phyloP scores from a whole-genome alignment of 306 rosid species.

The Ammopiptanthus mongolicus region DNA sequence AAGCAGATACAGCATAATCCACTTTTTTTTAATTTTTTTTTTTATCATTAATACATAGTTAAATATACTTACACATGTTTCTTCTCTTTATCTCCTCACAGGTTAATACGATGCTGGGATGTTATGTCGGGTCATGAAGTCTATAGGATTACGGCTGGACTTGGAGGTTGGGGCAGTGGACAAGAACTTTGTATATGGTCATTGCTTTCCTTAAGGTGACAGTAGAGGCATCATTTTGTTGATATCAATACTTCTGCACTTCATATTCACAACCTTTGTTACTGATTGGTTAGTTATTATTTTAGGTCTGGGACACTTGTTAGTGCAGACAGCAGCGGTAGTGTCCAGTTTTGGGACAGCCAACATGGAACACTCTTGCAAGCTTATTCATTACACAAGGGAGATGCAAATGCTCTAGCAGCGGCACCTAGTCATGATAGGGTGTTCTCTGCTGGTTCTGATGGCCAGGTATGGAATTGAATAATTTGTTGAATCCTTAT shows the following conservation, averaged over 20 bases:
- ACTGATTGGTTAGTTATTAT: slow-evolving; percentile 19
- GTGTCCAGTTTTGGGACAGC: slow-evolving; percentile 94
- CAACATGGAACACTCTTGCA: slow-evolving; percentile 77
- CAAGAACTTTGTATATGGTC: slow-evolving; percentile 85
- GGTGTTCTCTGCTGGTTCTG: slow-evolving; percentile 92
- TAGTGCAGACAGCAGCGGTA: slow-evolving; percentile 97
- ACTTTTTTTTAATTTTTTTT: not conserved
- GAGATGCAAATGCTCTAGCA: slow-evolving; percentile 78
- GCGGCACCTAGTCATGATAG: slow-evolving; percentile 76
- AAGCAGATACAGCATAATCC: not conserved
- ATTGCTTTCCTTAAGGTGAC: slow-evolving; percentile 73
- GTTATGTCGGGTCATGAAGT: slow-evolving; percentile 54
- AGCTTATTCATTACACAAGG: slow-evolving; percentile 76
- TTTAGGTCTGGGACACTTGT: slow-evolving; percentile 90
- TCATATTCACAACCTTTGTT: not conserved
- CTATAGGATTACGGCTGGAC: slow-evolving; percentile 82
- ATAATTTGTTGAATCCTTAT: not conserved
- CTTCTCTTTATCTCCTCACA: slow-evolving; percentile 12
- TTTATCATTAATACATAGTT: not conserved
- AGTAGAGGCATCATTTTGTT: not conserved
- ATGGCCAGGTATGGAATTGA: slow-evolving; percentile 76
- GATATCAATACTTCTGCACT: not conserved
- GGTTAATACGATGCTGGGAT: slow-evolving; percentile 86
- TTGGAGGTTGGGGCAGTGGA: slow-evolving; percentile 72
- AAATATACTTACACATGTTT: not conserved